These are phyloP conservation scores for Metschnikowia amazonensis DNA, from an alignment of 805 yeast genomes.

Conservation along the genomic window DNA sequence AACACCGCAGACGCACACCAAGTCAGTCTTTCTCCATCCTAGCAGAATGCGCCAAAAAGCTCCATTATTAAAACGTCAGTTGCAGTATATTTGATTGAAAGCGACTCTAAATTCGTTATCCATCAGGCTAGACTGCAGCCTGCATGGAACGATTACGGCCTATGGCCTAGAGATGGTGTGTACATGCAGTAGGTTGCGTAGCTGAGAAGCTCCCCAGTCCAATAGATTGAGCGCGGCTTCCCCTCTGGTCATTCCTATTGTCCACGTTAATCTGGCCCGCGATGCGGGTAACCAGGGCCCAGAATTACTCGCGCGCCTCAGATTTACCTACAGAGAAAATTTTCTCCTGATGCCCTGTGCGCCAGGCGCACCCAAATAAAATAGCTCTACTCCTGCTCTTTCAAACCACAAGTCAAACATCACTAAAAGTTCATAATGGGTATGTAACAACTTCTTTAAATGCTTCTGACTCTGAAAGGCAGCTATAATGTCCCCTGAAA, in stretches of 20 bases:
- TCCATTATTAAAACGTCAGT: too few species aligned
- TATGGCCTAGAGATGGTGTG: neutral
- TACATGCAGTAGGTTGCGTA: conserved; percentile 1
- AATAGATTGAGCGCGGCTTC: conserved; percentile 2
- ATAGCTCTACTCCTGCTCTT: conserved; percentile 20
- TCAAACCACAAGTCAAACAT: conserved; percentile 23
- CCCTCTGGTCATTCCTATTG: neutral
- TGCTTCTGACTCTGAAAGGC: too few species aligned
- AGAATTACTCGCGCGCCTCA: conserved; percentile 13
- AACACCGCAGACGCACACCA: neutral
- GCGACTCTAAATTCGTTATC: too few species aligned
- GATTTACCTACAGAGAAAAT: conserved; percentile 17
- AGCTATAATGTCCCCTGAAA: too few species aligned
- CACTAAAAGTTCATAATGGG: conserved; percentile 34
- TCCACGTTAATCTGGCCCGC: neutral
- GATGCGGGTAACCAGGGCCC: conserved; percentile 20
- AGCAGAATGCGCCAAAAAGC: too few species aligned
- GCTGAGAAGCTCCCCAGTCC: neutral
- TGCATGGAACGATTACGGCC: too few species aligned
- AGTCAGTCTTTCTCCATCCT: too few species aligned
- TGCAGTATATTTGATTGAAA: too few species aligned
- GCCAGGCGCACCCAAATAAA: conserved; percentile 19
- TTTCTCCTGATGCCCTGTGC: conserved; percentile 23
- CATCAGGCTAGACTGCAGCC: too few species aligned
- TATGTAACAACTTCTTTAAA: conserved; percentile 20